A percentile compares a stretch with the other conserved stretches of the same genome.
Conservation (phyloP, 257 asterid species). For the Nicotiana knightiana region DNA sequence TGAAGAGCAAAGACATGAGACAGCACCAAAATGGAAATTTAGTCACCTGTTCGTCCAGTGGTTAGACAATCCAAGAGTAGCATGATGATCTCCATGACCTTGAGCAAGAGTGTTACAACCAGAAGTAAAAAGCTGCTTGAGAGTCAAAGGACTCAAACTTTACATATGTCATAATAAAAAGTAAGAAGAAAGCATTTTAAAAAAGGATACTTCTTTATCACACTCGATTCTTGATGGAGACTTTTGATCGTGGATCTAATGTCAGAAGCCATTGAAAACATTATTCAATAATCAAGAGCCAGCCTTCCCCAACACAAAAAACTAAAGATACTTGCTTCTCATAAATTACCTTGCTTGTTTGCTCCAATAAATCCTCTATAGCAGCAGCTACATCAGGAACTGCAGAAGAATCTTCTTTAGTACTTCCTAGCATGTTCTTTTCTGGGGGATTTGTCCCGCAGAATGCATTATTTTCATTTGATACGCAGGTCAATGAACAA, state of each 20-base stretch:
- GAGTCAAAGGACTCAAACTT: conserved; percentile 35
- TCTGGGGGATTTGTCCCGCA: conserved; percentile 24
- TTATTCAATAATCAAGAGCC: not conserved
- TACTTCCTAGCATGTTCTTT: conserved; percentile 29
- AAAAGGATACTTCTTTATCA: conserved; percentile 64
- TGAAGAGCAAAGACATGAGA: not conserved
- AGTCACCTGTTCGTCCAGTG: conserved; percentile 68
- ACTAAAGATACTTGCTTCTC: not conserved
- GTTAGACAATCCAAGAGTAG: conserved; percentile 52
- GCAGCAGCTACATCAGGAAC: conserved; percentile 91
- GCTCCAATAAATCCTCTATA: conserved; percentile 85
- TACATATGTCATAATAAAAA: not conserved
- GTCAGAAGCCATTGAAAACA: conserved; percentile 26
- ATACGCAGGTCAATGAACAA: conserved; percentile 16
- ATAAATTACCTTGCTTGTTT: conserved; percentile 70
- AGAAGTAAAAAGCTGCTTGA: conserved; percentile 55
- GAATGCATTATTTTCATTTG: conserved; percentile 15
- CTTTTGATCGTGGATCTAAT: conserved; percentile 70
- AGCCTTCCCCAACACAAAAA: conserved; percentile 3
- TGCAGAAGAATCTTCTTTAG: conserved; percentile 30
- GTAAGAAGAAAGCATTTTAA: not conserved
- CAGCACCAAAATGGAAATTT: not conserved
- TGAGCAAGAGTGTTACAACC: conserved; percentile 54
- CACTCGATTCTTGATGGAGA: conserved; percentile 51
- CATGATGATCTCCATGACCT: conserved; percentile 39